A percentile compares a stretch with the other conserved stretches of the same genome.
Conservation (phyloP, 1,284 basidiomycete species). For the Boletus putidus region DNA sequence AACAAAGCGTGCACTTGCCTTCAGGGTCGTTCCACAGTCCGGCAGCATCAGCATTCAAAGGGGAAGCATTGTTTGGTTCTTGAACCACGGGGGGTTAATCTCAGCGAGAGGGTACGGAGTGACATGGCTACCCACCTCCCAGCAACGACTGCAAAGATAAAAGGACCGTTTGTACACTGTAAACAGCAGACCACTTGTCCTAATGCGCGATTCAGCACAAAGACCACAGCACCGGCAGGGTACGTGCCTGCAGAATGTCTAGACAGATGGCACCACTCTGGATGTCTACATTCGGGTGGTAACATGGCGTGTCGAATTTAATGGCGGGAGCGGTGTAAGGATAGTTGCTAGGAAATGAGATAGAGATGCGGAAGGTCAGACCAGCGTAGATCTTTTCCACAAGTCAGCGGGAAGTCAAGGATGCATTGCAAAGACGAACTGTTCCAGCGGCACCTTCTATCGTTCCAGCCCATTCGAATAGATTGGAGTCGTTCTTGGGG, state of each 20-base stretch:
- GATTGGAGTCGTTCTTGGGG: constrained; percentile 76
- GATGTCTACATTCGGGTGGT: constrained; percentile 84
- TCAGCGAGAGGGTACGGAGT: background rate
- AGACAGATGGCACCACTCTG: constrained; percentile 78
- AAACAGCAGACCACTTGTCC: constrained; percentile 91
- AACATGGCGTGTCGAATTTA: constrained; percentile 81
- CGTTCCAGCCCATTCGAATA: constrained; percentile 83
- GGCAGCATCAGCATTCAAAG: constrained; percentile 81
- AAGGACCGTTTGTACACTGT: constrained; percentile 84
- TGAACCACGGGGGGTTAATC: constrained; percentile 7
- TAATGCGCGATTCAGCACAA: constrained; percentile 37
- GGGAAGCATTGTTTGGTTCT: constrained; percentile 90
- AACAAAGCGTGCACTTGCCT: constrained; percentile 43
- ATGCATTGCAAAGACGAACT: constrained; percentile 28
- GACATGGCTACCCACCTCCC: constrained; percentile 56
- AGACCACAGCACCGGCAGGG: background rate
- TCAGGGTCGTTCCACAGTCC: constrained; percentile 69
- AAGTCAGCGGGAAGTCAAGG: background rate
- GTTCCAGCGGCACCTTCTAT: constrained; percentile 78
- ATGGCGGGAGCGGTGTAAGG: constrained; percentile 80
- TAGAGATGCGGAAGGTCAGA: constrained; percentile 75
- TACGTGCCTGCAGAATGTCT: constrained; percentile 72
- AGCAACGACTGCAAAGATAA: constrained; percentile 83
- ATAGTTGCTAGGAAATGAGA: constrained; percentile 80
- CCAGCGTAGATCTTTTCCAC: constrained; percentile 67